Evolutionary conservation across 192 early-diverging fungal species (phyloP).

Genomic region (Obelidium mucronatum): DNA sequence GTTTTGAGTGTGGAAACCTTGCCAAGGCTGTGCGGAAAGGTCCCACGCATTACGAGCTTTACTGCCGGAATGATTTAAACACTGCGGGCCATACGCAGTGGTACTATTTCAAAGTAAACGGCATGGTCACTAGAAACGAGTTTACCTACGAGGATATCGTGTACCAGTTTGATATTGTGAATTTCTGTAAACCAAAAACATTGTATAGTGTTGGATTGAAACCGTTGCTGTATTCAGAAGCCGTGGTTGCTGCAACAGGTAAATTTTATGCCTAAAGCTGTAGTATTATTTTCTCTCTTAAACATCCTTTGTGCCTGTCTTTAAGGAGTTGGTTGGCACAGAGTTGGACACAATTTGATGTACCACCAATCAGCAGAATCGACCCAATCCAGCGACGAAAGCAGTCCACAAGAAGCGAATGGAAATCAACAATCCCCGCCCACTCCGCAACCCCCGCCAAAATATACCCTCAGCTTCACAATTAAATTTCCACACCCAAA

Average conservation of each 20-base stretch:
- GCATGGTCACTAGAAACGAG: constrained; percentile 20
- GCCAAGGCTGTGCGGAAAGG: constrained; percentile 34
- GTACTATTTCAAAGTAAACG: constrained; percentile 46
- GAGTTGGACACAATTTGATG: constrained; percentile 43
- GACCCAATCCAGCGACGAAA: constrained; percentile 9
- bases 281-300: too few relatives aligned
- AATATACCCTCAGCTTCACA: constrained; percentile 46
- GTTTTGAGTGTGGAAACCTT: constrained; percentile 58
- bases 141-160: constrained; percentile 13
- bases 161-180: constrained; percentile 50
- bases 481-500: constrained; percentile 21
- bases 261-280: too few relatives aligned
- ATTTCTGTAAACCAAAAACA: constrained; percentile 46
- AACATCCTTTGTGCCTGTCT: neutral
- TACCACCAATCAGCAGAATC: constrained; percentile 31
- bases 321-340: constrained; percentile 49
- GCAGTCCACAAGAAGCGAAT: neutral
- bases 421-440: too few relatives aligned
- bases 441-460: neutral
- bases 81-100: constrained; percentile 46
- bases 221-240: constrained; percentile 47
- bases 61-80: constrained; percentile 39
- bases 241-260: too few relatives aligned
- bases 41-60: constrained; percentile 40
- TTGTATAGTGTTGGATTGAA: constrained; percentile 44